Evolutionary conservation across 805 yeast species (phyloP), one percentile per base, ranked within the genome.

Genomic region (Candida orba): DNA sequence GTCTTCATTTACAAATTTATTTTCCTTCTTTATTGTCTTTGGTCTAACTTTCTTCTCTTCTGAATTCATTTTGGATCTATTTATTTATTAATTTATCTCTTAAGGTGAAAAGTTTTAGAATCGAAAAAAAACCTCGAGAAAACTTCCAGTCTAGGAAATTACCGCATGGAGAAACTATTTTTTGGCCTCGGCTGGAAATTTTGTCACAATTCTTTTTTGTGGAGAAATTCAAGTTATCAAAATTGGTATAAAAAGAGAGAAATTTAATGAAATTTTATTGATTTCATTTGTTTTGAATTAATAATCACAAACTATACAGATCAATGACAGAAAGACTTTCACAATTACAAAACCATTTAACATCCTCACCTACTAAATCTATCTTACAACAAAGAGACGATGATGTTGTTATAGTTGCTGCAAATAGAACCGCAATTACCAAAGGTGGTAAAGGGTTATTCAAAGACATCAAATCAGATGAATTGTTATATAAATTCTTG

Each of bases 391-490:
- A 56, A 42, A 46, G 44, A 17, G 47, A 46, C 29, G 87, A 86
- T 52, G 98, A 91, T 63, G 95, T 91, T 34, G 97, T 91, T 36
- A 79, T 91, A 45, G 89, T 88, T 32, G 82, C 79, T 39, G 96
- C 97, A 30, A 81, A 85, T 71, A 79, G 98, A 68, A 86, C 97
- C 4, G 91, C 98, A 27, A 72, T 87, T 49, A 79, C 95, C 40
- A 86, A 79, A 65, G 96, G 93, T 34, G 88, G 91, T 40, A 81
- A 79, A 62, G 98, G 98, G 40, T 69, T 75, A 2, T 87, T 90
- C 67, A 86, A 83, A 62, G 95, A 89, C 60, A 75, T 84, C 42
- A 78, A 82, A 40, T 76, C 95, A 7, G 96, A 87, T 57, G 95
- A 81, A 65, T 62, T 91, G 20, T 73, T 91, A 47, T 66, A 75